Percentiles rank a stretch among this genome's conserved stretches.
Conservation (phyloP, 2,329 filamentous ascomycete species). For the Exophiala xenobiotica region DNA sequence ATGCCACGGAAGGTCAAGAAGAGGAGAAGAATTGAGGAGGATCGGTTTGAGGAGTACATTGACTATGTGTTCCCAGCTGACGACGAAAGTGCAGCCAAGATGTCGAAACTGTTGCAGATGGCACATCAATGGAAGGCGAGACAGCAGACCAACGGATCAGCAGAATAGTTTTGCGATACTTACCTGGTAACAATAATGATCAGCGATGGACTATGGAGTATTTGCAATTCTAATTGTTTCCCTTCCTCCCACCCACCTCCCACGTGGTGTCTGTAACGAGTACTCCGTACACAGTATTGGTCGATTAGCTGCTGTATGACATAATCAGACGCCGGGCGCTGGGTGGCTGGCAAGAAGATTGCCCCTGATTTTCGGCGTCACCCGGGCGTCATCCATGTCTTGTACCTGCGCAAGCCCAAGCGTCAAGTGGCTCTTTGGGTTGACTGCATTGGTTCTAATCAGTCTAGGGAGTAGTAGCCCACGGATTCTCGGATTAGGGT, state of each 20-base stretch:
- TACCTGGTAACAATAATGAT: no score
- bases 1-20: slow-evolving; percentile 95
- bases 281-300: no score
- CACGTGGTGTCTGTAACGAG: no score
- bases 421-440: not conserved
- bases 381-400: no score
- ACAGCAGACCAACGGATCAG: slow-evolving; percentile 36
- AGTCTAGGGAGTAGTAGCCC: no score
- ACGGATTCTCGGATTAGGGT: not conserved
- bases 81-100: slow-evolving; percentile 78
- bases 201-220: no score
- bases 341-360: no score
- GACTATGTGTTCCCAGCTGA: slow-evolving; percentile 97
- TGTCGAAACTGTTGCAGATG: slow-evolving; percentile 80
- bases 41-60: slow-evolving; percentile 92
- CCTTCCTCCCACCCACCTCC: no score
- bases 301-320: no score
- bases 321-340: no score
- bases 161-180: slow-evolving; percentile 8
- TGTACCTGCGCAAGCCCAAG: not conserved
- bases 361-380: not conserved
- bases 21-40: slow-evolving; percentile 80
- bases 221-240: no score
- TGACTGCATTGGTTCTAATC: not conserved
- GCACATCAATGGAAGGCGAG: slow-evolving; percentile 84